Evolutionary conservation across 768 basidiomycete genomes (phyloP), one percentile per base, ranked within the genome.

Genomic region (Termitomyces sp.): DNA sequence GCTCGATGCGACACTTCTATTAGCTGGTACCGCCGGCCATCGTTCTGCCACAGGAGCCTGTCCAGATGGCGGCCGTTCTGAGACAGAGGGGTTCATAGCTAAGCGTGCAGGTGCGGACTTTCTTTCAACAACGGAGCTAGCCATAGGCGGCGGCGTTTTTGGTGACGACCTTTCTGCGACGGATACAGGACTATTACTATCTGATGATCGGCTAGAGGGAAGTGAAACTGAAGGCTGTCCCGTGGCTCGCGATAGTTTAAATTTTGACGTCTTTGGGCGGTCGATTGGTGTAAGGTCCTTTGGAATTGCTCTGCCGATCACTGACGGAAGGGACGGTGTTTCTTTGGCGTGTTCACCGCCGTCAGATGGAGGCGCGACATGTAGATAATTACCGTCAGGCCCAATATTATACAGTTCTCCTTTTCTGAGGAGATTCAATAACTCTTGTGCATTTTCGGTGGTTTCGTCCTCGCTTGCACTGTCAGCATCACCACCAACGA

Each of bases 381-480:
- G 68, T 9, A 75, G 45, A 58, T 70, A 64, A 28, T 73, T 63
- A 13, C 75, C 74, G 59, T 78, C 69, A 6, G 81, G 79, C 22
- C 84, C 85, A 24, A 77, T 63, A 62, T 86, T 86, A 54, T 80
- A 78, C 16, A 84, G 67, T 54, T 77, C 73, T 24, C 82, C 82
- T 60, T 75, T 77, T 59, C 69, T 74, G 51, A 86, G 62, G 46
- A 85, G 73, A 22, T 81, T 78, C 29, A 83, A 64, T 8, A 83
- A 69, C 59, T 84, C 82, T 65, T 78, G 80, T 58, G 77, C 66
- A 18, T 64, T 69, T 56, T 78, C 76, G 42, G 75, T 77, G 45
- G 75, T 76, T 62, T 83, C 83, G 22, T 79, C 75, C 56, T 86
- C 85, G 50, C 80, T 83, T 33, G 70, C 83, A 54, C 83, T 85